Evolutionary conservation across 2,329 filamentous ascomycete species (phyloP).

Genomic region (Periconia sp.): DNA sequence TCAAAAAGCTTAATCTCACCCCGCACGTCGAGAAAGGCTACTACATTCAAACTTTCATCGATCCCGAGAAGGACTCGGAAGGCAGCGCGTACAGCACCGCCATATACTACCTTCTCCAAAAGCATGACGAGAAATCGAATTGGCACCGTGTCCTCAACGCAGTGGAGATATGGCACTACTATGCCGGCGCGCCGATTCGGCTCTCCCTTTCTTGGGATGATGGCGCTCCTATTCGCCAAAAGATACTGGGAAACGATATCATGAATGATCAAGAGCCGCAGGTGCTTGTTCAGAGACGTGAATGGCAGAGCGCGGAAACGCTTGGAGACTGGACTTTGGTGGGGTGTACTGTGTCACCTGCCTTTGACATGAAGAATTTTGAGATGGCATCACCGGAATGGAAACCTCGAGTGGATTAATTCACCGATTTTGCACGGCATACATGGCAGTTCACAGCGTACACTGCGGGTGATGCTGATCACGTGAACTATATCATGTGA

Average conservation of each 20-base stretch:
- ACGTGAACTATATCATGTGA: too few relatives aligned
- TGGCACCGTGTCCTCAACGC: constrained; percentile 54
- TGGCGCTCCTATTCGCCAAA: constrained; percentile 29
- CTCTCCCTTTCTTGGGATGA: constrained; percentile 51
- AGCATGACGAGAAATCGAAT: constrained; percentile 43
- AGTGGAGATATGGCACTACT: constrained; percentile 57
- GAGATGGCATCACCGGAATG: constrained; percentile 21
- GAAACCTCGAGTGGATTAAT: constrained; percentile 4
- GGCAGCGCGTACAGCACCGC: constrained; percentile 51
- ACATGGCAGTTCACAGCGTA: too few relatives aligned
- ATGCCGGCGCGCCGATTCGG: constrained; percentile 54
- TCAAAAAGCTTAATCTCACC: constrained; percentile 46
- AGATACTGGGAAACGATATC: constrained; percentile 39
- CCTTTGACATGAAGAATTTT: constrained; percentile 18
- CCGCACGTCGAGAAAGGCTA: constrained; percentile 55
- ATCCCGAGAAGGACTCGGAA: constrained; percentile 27
- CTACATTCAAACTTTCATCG: constrained; percentile 52
- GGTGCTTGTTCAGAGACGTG: constrained; percentile 42
- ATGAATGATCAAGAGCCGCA: constrained; percentile 48
- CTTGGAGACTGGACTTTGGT: constrained; percentile 54
- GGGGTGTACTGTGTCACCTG: constrained; percentile 33
- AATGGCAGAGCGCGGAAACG: constrained; percentile 53
- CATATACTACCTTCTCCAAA: constrained; percentile 58
- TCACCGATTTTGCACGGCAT: neutral
- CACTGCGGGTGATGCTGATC: too few relatives aligned